Conservation (phyloP, 768 basidiomycete species). For the Galerina marginata region DNA sequence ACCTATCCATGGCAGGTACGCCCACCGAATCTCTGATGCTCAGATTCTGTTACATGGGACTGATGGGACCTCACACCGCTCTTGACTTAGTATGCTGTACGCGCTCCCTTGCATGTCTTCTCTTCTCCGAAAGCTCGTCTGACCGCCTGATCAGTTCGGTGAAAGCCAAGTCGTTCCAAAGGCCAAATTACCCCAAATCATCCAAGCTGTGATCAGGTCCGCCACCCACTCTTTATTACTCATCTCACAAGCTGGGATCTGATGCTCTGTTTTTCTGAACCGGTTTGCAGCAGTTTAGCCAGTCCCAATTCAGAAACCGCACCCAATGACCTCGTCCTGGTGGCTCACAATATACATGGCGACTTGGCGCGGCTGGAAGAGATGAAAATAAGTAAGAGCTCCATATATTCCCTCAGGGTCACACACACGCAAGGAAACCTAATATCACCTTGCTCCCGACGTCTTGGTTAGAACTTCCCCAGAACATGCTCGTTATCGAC, state of each 20-base stretch:
- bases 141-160: constrained; percentile 61
- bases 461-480: constrained; percentile 62
- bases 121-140: constrained; percentile 12
- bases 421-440: not conserved
- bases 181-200: constrained; percentile 68
- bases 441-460: not conserved
- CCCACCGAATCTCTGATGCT: constrained; percentile 13
- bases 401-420: constrained; percentile 14
- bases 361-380: constrained; percentile 72
- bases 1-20: constrained; percentile 78
- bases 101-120: constrained; percentile 24
- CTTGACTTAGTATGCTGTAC: constrained; percentile 64
- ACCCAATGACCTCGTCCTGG: constrained; percentile 72
- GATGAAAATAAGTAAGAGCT: constrained; percentile 75
- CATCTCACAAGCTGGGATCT: not conserved
- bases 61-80: constrained; percentile 15
- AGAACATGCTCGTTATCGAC: constrained; percentile 74
- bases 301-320: constrained; percentile 79
- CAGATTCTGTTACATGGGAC: constrained; percentile 3
- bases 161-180: constrained; percentile 75
- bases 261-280: constrained; percentile 8
- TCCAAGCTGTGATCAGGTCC: constrained; percentile 77
- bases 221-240: constrained; percentile 10
- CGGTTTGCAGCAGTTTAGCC: constrained; percentile 61
- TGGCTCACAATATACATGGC: constrained; percentile 62